Evolutionary conservation across 495 filamentous ascomycete species (phyloP).

Genomic region (Neurospora sp.): DNA sequence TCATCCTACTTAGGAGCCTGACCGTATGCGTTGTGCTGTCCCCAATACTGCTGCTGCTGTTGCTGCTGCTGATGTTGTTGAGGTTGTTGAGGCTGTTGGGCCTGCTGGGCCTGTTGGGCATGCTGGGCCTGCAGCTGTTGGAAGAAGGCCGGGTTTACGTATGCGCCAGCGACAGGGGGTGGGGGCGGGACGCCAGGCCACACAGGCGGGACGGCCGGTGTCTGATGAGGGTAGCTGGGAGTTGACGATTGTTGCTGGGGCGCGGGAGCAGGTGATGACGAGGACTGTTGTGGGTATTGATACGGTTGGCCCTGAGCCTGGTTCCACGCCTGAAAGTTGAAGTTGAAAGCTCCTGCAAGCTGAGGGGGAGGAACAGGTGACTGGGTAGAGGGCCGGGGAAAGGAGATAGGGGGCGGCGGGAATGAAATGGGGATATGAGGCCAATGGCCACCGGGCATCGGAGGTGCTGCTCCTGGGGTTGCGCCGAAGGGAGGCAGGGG

Average conservation of each 20-base stretch:
- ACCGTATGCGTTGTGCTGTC: constrained; percentile 2
- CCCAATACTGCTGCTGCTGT: constrained; percentile 4
- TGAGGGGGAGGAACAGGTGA: constrained; percentile 1
- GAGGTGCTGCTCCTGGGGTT: neutral
- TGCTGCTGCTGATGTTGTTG: constrained; percentile 24
- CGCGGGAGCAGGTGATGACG: constrained; percentile 3
- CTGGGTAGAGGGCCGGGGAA: constrained; percentile 3
- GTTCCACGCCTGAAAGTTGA: constrained; percentile 12
- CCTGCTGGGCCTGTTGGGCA: neutral
- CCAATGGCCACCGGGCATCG: constrained; percentile 6
- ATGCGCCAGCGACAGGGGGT: constrained; percentile 36
- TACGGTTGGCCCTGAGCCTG: constrained; percentile 9
- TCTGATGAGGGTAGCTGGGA: constrained; percentile 1
- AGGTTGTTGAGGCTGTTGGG: constrained; percentile 18
- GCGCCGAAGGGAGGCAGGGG: constrained; percentile 8
- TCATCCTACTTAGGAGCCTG: constrained; percentile 2
- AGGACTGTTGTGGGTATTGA: constrained; percentile 5
- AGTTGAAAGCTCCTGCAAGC: constrained; percentile 7
- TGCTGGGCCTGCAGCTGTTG: constrained; percentile 19
- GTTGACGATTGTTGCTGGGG: neutral
- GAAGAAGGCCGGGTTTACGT: constrained; percentile 60
- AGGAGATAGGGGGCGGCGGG: constrained; percentile 4
- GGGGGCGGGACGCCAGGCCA: constrained; percentile 11
- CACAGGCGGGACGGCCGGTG: neutral
- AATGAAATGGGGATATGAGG: neutral